These are phyloP conservation scores for Ceratocystis destructans DNA, from an alignment of 2,329 filamentous ascomycete genomes.

Conservation along the genomic window DNA sequence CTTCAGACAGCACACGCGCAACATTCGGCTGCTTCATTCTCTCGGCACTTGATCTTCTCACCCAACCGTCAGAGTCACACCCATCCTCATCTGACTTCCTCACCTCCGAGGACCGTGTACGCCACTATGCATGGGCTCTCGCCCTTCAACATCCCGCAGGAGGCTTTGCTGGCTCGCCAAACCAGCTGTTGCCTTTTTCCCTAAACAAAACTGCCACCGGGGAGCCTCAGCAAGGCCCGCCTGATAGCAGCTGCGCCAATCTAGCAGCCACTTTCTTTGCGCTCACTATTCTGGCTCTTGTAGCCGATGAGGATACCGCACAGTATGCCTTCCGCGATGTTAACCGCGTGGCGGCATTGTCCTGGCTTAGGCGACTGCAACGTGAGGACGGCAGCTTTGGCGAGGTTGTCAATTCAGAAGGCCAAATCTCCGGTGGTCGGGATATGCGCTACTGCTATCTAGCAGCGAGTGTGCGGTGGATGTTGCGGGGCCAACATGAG, in stretches of 20 bases:
- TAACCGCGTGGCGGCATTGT: conserved; percentile 50
- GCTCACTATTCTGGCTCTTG: conserved; percentile 50
- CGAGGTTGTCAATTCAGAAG: conserved; percentile 52
- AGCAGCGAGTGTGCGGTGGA: conserved; percentile 68
- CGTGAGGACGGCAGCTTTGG: conserved; percentile 81
- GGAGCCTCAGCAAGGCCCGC: background rate
- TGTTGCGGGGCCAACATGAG: conserved; percentile 50
- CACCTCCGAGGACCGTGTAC: conserved; percentile 31
- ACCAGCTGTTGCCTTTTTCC: conserved; percentile 36
- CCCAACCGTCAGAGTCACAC: conserved; percentile 37
- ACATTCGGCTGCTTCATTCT: conserved; percentile 81
- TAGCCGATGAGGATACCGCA: conserved; percentile 35
- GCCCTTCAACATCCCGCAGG: conserved; percentile 71
- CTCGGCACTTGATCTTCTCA: conserved; percentile 70
- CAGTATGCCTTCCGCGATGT: conserved; percentile 46
- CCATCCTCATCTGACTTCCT: conserved; percentile 33
- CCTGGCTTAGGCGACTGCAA: conserved; percentile 66
- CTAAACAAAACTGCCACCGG: conserved; percentile 21
- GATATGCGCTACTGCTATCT: conserved; percentile 86
- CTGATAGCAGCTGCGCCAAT: conserved; percentile 38
- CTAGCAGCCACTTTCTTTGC: conserved; percentile 84
- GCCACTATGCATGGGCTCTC: conserved; percentile 64
- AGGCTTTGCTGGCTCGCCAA: conserved; percentile 79
- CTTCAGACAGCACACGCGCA: conserved; percentile 82
- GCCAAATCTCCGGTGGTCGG: conserved; percentile 55